phyloP scores from a whole-genome alignment of 2,329 filamentous ascomycete genomes.

The Karstenula rhodostoma region DNA sequence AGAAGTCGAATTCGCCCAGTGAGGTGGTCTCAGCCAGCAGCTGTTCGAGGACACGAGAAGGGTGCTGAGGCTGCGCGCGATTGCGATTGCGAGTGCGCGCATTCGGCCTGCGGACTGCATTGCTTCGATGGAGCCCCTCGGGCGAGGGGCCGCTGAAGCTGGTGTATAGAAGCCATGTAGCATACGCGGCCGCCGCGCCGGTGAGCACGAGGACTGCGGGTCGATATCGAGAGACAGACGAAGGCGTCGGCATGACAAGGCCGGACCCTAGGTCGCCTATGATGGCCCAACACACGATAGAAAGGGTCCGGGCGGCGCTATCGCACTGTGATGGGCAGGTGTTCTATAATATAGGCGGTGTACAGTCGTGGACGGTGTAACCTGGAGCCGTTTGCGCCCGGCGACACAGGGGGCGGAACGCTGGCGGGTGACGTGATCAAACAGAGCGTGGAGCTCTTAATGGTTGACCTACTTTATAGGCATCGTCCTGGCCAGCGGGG shows the following conservation, averaged over 20 bases:
- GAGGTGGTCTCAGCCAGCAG: slow-evolving; percentile 30
- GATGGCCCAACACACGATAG: background rate
- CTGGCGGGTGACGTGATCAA: background rate
- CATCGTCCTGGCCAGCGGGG: slow-evolving; percentile 14
- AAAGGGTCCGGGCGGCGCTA: background rate
- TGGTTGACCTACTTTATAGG: slow-evolving; percentile 15
- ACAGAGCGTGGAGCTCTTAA: slow-evolving; percentile 14
- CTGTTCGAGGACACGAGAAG: slow-evolving; percentile 21
- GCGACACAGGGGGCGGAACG: background rate
- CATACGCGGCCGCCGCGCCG: slow-evolving; percentile 64
- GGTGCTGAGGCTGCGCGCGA: slow-evolving; percentile 25
- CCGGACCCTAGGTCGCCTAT: background rate
- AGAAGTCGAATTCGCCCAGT: slow-evolving; percentile 37
- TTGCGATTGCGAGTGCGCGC: slow-evolving; percentile 27
- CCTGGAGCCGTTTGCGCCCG: background rate
- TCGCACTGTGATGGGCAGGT: background rate
- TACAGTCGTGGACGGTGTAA: background rate
- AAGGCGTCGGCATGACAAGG: slow-evolving; percentile 41
- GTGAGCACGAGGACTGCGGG: slow-evolving; percentile 64
- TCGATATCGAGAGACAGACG: slow-evolving; percentile 49
- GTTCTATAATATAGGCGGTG: background rate
- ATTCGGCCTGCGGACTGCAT: slow-evolving; percentile 67
- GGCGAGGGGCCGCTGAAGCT: slow-evolving; percentile 42
- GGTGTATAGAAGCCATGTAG: slow-evolving; percentile 67
- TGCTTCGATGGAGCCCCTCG: slow-evolving; percentile 66